Evolutionary conservation across 2,329 filamentous ascomycete species (phyloP).

Genomic region (Curvularia hawaiiensis): DNA sequence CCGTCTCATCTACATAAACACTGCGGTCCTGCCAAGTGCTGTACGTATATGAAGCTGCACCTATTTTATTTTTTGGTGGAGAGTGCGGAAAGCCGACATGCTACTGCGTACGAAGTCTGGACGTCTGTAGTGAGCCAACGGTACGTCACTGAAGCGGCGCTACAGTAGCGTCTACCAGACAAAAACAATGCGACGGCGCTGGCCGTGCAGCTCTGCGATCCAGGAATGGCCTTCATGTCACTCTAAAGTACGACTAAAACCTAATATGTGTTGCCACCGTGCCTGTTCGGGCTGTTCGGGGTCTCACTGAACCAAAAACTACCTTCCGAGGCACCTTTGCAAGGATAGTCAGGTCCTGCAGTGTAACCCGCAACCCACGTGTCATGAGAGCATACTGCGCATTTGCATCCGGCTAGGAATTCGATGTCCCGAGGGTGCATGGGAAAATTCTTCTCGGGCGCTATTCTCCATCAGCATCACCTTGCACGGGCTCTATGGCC

Average conservation of each 20-base stretch:
- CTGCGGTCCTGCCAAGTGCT: neutral
- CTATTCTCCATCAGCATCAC: slow-evolving; percentile 4
- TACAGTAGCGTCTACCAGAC: slow-evolving; percentile 10
- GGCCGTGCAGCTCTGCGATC: slow-evolving; percentile 4
- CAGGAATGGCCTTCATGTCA: neutral
- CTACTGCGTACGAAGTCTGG: neutral
- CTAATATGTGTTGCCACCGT: neutral
- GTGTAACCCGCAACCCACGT: slow-evolving; percentile 1
- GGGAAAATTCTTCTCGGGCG: slow-evolving; percentile 6
- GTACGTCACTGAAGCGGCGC: slow-evolving; percentile 7
- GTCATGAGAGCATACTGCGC: neutral
- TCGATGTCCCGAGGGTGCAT: neutral
- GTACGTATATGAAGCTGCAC: neutral
- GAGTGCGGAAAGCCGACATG: neutral
- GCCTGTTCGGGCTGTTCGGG: neutral
- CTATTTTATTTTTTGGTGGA: neutral
- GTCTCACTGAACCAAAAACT: slow-evolving; percentile 1
- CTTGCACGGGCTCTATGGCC: neutral
- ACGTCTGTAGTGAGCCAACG: neutral
- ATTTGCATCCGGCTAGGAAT: neutral
- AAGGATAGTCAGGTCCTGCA: slow-evolving; percentile 5
- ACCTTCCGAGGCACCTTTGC: slow-evolving; percentile 2
- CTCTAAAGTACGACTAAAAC: neutral
- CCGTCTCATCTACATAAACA: neutral
- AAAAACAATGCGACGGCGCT: slow-evolving; percentile 1